phyloP scores from a whole-genome alignment of 768 basidiomycete species.

The Calocera viscosa region DNA sequence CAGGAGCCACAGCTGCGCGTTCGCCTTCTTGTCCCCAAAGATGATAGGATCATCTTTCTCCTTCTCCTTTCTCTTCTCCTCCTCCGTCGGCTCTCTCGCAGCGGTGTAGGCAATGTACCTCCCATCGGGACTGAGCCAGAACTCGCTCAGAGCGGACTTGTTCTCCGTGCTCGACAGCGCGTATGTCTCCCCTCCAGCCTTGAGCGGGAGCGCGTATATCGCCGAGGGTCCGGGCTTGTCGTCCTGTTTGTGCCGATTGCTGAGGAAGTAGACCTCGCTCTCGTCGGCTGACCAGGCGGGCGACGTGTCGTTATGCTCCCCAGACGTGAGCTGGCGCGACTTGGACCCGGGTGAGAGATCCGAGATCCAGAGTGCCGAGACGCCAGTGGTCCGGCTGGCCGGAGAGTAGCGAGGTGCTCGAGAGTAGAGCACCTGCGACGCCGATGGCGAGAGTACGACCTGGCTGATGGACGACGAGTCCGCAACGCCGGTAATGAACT shows the following conservation, averaged over 20 bases:
- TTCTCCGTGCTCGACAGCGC: background rate
- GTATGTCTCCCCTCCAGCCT: background rate
- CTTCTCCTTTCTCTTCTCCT: slow-evolving; percentile 14
- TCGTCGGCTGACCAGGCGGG: background rate
- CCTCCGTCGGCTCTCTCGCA: slow-evolving; percentile 12
- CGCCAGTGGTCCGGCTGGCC: background rate
- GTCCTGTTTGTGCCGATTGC: background rate
- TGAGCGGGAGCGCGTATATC: background rate
- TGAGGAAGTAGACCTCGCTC: background rate
- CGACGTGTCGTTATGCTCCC: background rate
- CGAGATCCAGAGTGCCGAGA: slow-evolving; percentile 3
- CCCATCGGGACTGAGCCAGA: slow-evolving; percentile 14
- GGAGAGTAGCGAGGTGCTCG: background rate
- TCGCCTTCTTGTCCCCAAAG: slow-evolving; percentile 12
- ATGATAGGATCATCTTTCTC: slow-evolving; percentile 15
- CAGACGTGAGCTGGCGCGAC: background rate
- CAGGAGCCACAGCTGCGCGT: background rate
- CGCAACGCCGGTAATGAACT: background rate
- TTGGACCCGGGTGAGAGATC: background rate
- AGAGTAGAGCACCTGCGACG: background rate
- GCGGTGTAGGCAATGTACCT: slow-evolving; percentile 14
- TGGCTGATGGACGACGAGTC: background rate
- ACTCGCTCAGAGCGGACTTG: background rate
- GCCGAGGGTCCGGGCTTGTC: background rate
- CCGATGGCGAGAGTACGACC: background rate